phyloP scores from a whole-genome alignment of 768 basidiomycete species.

The Boletus patriciae region DNA sequence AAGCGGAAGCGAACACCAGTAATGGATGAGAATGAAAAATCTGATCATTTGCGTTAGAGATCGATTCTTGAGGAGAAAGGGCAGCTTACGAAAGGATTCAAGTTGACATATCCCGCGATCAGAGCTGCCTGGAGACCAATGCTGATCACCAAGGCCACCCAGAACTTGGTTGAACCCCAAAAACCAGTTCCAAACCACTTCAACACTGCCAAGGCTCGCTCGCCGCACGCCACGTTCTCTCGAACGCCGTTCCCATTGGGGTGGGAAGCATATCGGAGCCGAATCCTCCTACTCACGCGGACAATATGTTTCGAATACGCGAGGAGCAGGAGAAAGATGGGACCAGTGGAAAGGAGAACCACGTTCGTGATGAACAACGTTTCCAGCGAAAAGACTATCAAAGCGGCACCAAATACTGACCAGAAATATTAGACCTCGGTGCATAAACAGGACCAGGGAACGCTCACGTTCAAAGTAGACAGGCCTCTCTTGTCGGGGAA shows the following conservation, averaged over 20 bases:
- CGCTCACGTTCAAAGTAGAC: constrained; percentile 77
- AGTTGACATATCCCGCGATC: constrained; percentile 46
- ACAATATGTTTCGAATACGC: constrained; percentile 36
- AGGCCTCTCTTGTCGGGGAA: constrained; percentile 25
- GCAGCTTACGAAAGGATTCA: constrained; percentile 62
- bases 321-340: constrained; percentile 51
- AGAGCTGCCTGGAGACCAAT: constrained; percentile 49
- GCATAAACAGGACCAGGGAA: not conserved
- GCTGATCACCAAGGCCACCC: constrained; percentile 52
- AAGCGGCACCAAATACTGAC: constrained; percentile 56
- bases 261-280: constrained; percentile 8
- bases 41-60: constrained; percentile 36
- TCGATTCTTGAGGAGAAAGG: not conserved
- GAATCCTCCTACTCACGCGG: constrained; percentile 18
- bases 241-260: not conserved
- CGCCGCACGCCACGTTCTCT: constrained; percentile 8
- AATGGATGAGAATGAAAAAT: constrained; percentile 59
- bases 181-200: constrained; percentile 31
- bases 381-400: constrained; percentile 56
- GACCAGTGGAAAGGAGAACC: constrained; percentile 60
- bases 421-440: not conserved
- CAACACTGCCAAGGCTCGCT: constrained; percentile 25
- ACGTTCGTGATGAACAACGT: constrained; percentile 57
- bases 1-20: constrained; percentile 48
- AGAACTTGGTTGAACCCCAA: constrained; percentile 61